phyloP scores from a whole-genome alignment of 306 rosid species.

The Abrus precatorius region DNA sequence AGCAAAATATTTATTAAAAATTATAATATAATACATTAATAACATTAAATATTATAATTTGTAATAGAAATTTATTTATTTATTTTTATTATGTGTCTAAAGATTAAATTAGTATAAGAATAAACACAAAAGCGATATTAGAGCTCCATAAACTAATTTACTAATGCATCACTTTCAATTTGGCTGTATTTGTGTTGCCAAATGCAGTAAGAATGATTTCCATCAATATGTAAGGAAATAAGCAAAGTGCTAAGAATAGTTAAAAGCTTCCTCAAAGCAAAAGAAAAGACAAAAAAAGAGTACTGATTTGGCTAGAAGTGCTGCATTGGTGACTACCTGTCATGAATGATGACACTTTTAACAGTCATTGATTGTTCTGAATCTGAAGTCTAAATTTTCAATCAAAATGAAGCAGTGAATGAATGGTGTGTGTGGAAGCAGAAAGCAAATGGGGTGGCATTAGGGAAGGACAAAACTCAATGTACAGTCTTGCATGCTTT shows the following conservation, averaged over 20 bases:
- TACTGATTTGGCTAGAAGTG: slow-evolving; percentile 39
- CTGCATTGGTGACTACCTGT: slow-evolving; percentile 22
- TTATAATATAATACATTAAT: too few relatives aligned
- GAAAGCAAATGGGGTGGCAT: not conserved
- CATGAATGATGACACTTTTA: slow-evolving; percentile 37
- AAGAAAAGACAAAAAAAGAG: slow-evolving; percentile 42
- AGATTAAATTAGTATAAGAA: too few relatives aligned
- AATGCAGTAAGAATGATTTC: not conserved
- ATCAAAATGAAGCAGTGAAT: slow-evolving; percentile 13
- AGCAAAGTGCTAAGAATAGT: not conserved
- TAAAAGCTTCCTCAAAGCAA: not conserved
- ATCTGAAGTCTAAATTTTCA: slow-evolving; percentile 34
- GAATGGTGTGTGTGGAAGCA: slow-evolving; percentile 5
- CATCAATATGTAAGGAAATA: not conserved
- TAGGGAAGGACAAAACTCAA: slow-evolving; percentile 40
- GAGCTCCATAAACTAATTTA: too few relatives aligned
- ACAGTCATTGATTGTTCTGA: slow-evolving; percentile 51
- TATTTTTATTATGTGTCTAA: too few relatives aligned
- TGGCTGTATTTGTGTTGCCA: slow-evolving; percentile 12
- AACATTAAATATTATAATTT: too few relatives aligned
- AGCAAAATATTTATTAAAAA: too few relatives aligned
- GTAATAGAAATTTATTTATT: too few relatives aligned
- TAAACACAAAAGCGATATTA: too few relatives aligned
- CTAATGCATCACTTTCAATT: slow-evolving; percentile 4
- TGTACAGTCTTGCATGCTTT: slow-evolving; percentile 44